A percentile compares a stretch with the other conserved stretches of the same genome.
phyloP scores from a whole-genome alignment of 805 yeast species.

The Yarrowia sp. region DNA sequence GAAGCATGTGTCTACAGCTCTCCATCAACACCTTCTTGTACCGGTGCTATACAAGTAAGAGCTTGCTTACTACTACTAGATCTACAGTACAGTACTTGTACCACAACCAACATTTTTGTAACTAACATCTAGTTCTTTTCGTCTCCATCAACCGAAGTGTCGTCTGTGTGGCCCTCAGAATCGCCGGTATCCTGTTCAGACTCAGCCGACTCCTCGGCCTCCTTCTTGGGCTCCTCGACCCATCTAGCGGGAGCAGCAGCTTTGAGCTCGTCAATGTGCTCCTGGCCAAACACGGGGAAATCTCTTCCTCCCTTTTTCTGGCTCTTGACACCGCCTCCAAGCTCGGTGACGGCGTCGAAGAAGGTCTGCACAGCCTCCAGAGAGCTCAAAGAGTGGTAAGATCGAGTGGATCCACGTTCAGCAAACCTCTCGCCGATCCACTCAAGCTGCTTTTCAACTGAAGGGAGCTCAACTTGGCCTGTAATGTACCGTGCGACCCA shows the following conservation, averaged over 20 bases:
- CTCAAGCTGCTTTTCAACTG: background rate
- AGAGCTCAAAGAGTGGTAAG: conserved; percentile 6
- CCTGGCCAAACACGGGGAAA: conserved; percentile 1
- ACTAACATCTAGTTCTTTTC: background rate
- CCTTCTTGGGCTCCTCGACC: background rate
- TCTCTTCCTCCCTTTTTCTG: background rate
- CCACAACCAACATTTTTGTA: no score
- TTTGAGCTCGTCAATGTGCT: background rate
- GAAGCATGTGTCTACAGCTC: no score
- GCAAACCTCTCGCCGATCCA: background rate
- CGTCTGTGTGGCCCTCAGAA: background rate
- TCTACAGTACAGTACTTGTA: no score
- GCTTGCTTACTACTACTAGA: no score
- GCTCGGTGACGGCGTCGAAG: background rate
- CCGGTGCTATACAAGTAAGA: no score
- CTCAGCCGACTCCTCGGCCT: background rate
- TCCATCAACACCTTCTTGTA: no score
- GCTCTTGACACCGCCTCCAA: conserved; percentile 3
- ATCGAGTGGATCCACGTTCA: background rate
- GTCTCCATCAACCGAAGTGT: conserved; percentile 5
- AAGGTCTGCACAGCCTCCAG: conserved; percentile 3
- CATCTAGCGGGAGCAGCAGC: conserved; percentile 19
- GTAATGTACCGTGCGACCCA: background rate
- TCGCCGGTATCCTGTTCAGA: background rate
- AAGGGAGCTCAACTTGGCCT: background rate